phyloP scores from a whole-genome alignment of 2,329 filamentous ascomycete species.

The Fusarium siculi region DNA sequence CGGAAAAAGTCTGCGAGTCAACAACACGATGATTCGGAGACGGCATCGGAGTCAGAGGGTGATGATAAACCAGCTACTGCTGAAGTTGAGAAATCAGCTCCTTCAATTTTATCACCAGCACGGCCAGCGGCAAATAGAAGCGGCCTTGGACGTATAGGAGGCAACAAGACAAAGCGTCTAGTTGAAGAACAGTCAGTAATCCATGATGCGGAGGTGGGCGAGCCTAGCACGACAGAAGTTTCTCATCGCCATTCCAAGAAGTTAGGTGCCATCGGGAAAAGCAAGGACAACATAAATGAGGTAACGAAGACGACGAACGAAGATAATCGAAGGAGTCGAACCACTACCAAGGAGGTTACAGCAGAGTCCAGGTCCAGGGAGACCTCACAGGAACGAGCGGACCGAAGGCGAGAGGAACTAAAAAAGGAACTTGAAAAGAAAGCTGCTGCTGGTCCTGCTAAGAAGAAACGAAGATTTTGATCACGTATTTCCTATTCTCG shows the following conservation, averaged over 20 bases:
- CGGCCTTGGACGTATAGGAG: conserved; percentile 57
- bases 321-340: conserved; percentile 37
- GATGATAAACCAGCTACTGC: conserved; percentile 43
- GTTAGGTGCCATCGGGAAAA: conserved; percentile 52
- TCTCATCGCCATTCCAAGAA: conserved; percentile 35
- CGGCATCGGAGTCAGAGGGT: conserved; percentile 57
- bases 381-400: conserved; percentile 58
- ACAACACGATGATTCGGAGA: conserved; percentile 50
- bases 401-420: conserved; percentile 62
- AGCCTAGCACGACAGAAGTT: conserved; percentile 6
- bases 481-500: neutral
- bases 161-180: conserved; percentile 37
- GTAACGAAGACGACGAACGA: conserved; percentile 17
- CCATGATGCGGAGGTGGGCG: conserved; percentile 10
- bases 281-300: conserved; percentile 22
- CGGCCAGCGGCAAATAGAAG: conserved; percentile 44
- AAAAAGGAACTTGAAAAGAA: conserved; percentile 62
- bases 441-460: conserved; percentile 60
- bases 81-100: conserved; percentile 20
- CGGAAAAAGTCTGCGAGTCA: neutral
- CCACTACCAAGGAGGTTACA: conserved; percentile 33
- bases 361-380: conserved; percentile 51
- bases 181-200: conserved; percentile 5
- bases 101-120: conserved; percentile 40
- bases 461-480: conserved; percentile 68